phyloP scores from a whole-genome alignment of 1,284 basidiomycete species.

The Rugiboletus extremiorientalis region DNA sequence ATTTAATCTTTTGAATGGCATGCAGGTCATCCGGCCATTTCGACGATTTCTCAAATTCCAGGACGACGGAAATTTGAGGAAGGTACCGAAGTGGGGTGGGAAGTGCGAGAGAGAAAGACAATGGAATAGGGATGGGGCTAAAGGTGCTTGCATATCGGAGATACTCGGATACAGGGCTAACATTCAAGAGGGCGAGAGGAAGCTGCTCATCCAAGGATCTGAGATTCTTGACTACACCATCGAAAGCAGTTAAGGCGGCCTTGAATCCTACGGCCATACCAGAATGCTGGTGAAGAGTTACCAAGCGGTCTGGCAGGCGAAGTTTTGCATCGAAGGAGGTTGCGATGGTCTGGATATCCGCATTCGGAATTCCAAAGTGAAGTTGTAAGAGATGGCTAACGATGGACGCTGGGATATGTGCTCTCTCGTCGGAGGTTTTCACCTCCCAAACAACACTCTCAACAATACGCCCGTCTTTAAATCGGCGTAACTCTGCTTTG shows the following conservation, averaged over 20 bases:
- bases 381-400: constrained; percentile 71
- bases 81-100: constrained; percentile 63
- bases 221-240: constrained; percentile 74
- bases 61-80: constrained; percentile 67
- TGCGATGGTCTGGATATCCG: constrained; percentile 58
- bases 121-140: constrained; percentile 56
- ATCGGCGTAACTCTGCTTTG: constrained; percentile 92
- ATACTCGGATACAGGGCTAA: constrained; percentile 72
- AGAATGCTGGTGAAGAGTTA: constrained; percentile 48
- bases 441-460: constrained; percentile 96
- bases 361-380: constrained; percentile 68
- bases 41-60: constrained; percentile 90
- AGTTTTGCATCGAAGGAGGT: constrained; percentile 66
- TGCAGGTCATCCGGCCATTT: constrained; percentile 95
- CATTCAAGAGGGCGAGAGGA: constrained; percentile 78
- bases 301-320: constrained; percentile 59
- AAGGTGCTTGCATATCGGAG: constrained; percentile 87
- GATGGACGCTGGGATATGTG: constrained; percentile 76
- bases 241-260: constrained; percentile 78
- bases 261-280: constrained; percentile 68
- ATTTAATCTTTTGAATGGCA: constrained; percentile 93
- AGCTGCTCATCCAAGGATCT: constrained; percentile 79
- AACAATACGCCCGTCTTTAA: constrained; percentile 92
- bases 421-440: constrained; percentile 71
- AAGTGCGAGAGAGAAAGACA: constrained; percentile 47